Evolutionary conservation across 1,139 yeast genomes (phyloP), one percentile per base, ranked within the genome.

Genomic region (Blastobotrys malaysiensis): DNA sequence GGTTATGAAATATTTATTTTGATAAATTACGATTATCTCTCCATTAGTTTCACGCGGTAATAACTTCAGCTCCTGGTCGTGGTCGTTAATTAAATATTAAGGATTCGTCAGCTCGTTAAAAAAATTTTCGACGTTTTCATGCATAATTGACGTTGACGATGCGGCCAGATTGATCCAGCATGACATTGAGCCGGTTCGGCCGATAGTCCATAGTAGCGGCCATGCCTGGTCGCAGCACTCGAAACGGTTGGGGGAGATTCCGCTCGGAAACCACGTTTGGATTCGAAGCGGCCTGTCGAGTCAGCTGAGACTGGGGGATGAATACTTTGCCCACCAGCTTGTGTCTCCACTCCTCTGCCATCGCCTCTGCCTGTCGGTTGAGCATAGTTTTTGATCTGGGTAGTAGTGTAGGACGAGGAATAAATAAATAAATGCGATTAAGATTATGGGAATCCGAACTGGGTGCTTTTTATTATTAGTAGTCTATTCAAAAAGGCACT

Each of bases 171-270:
- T 31, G 39, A 31, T 52, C 55, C 9, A 54, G 55, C 18, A 45
- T 21, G n/a, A 52, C 53, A n/a, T 52, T 52, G 44, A 54, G 46
- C 45, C 57, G 20, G 44, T 49, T 45, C 1, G 52, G 48, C 11
- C 52, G 21, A n/a, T 19, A 52, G 16, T 54, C 57, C 55, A 54
- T 49, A 9, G 57, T 54, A 9, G 48, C 52, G 5, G 49, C 44
- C 2, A 46, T 31, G 26, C 27, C 44, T 14, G 57, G 57, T 9
- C 50, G 31, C 6, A 54, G 36, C n/a, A 54, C 57, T 11, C 57
- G 36, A 24, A 20, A 36, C 7, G 51, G 49, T 19, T 46, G 43
- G 1, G 57, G 57, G 21, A 54, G 48, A 3, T 49, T 46, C 13
- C 43, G 31, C 16, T 49, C 45, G 22, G 39, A 44, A 18, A 52